Evolutionary conservation across 768 basidiomycete species (phyloP).

Genomic region (Agrocybe praecox): DNA sequence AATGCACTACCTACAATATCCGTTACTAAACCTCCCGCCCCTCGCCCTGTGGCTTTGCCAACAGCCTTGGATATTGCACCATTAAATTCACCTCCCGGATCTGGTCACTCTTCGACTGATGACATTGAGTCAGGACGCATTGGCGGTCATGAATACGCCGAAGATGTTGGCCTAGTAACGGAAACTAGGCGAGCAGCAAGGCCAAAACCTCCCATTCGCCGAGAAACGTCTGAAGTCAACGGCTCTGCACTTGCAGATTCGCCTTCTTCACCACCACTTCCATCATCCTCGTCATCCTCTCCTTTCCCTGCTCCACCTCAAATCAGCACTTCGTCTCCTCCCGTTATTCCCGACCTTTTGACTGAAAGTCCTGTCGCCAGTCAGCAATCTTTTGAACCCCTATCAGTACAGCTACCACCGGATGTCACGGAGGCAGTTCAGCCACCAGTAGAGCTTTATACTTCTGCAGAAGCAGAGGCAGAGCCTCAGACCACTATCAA

Average conservation of each 20-base stretch:
- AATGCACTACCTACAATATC: slow-evolving; percentile 53
- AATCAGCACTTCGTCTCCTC: slow-evolving; percentile 16
- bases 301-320: slow-evolving; percentile 16
- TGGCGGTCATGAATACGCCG: slow-evolving; percentile 31
- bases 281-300: slow-evolving; percentile 17
- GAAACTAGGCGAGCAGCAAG: slow-evolving; percentile 19
- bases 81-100: slow-evolving; percentile 46
- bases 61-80: slow-evolving; percentile 60
- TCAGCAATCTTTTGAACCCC: slow-evolving; percentile 37
- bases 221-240: slow-evolving; percentile 24
- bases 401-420: slow-evolving; percentile 14
- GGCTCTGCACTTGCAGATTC: slow-evolving; percentile 21
- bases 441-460: background rate
- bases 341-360: slow-evolving; percentile 50
- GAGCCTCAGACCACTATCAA: slow-evolving; percentile 50
- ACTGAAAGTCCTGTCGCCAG: slow-evolving; percentile 40
- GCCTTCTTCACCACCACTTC: slow-evolving; percentile 16
- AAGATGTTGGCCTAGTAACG: slow-evolving; percentile 26
- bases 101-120: slow-evolving; percentile 43
- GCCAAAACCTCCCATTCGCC: slow-evolving; percentile 23
- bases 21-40: slow-evolving; percentile 71
- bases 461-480: slow-evolving; percentile 6
- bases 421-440: background rate
- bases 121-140: slow-evolving; percentile 54
- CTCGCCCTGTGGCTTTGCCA: slow-evolving; percentile 70